Evolutionary conservation across 2,329 filamentous ascomycete genomes (phyloP).

Genomic region (Blumeria graminis): DNA sequence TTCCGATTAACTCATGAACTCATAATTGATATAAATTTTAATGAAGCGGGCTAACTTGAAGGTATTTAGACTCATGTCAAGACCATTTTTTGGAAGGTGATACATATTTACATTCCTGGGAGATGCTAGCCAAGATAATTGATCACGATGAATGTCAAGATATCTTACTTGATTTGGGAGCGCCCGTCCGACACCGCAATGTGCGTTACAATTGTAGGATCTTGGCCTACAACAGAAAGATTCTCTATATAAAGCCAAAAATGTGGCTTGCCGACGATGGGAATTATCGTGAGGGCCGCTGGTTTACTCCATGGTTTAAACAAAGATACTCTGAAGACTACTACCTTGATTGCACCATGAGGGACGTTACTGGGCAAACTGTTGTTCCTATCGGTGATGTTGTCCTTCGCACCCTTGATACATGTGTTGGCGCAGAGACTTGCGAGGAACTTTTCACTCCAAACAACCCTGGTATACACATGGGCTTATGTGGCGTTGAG

Average conservation of each 20-base stretch:
- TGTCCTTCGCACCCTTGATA: conserved; percentile 27
- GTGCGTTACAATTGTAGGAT: conserved; percentile 35
- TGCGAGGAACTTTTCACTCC: conserved; percentile 46
- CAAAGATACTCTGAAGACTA: conserved; percentile 37
- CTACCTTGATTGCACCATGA: conserved; percentile 28
- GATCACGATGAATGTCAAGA: conserved; percentile 32
- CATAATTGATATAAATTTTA: not conserved
- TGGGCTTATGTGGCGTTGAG: conserved; percentile 46
- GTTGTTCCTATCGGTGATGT: conserved; percentile 35
- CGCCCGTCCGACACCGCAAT: conserved; percentile 34
- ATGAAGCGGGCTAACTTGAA: not conserved
- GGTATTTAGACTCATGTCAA: not conserved
- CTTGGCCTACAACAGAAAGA: conserved; percentile 39
- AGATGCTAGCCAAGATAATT: conserved; percentile 37
- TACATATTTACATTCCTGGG: conserved; percentile 33
- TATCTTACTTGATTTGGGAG: conserved; percentile 40
- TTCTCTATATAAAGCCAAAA: conserved; percentile 41
- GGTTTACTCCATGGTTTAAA: conserved; percentile 15
- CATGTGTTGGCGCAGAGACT: conserved; percentile 36
- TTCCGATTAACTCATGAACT: not conserved
- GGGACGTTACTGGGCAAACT: conserved; percentile 23
- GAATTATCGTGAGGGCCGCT: conserved; percentile 26
- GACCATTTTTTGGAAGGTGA: conserved; percentile 18
- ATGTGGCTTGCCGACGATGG: conserved; percentile 48
- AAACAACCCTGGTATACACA: conserved; percentile 25